Percentiles rank a stretch among this genome's conserved stretches.
phyloP scores from a whole-genome alignment of 441 rosid genomes.

The Monsonia emarginata region DNA sequence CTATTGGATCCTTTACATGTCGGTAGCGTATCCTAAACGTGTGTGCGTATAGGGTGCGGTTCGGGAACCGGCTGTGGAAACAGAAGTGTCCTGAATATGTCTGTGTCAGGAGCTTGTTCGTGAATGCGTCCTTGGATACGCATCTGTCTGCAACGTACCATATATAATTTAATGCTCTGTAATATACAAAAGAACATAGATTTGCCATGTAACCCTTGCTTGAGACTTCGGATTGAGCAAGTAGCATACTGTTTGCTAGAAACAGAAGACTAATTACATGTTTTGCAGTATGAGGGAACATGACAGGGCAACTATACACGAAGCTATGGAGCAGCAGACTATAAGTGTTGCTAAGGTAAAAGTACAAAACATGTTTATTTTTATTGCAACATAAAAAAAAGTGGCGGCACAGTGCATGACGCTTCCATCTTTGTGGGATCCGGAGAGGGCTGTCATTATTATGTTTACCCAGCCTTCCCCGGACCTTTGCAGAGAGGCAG shows the following conservation, averaged over 20 bases:
- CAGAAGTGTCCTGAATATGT: too few relatives aligned
- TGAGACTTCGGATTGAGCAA: not conserved
- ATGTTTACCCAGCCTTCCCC: not conserved
- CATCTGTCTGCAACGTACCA: too few relatives aligned
- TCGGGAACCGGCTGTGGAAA: too few relatives aligned
- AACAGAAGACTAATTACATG: not conserved
- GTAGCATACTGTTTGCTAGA: not conserved
- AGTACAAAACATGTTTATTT: constrained; percentile 24
- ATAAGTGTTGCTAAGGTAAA: constrained; percentile 90
- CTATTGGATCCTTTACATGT: too few relatives aligned
- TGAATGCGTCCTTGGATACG: too few relatives aligned
- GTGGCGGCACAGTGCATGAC: not conserved
- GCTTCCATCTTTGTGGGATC: not conserved
- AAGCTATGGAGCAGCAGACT: constrained; percentile 99
- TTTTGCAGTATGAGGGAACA: constrained; percentile 82
- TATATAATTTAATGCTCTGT: too few relatives aligned
- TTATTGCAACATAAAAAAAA: not conserved
- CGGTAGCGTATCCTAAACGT: too few relatives aligned
- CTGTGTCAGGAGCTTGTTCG: too few relatives aligned
- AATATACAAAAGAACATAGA: too few relatives aligned
- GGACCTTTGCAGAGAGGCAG: too few relatives aligned
- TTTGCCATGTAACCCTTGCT: not conserved
- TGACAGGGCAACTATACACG: constrained; percentile 95
- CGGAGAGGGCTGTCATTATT: not conserved
- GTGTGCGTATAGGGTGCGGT: too few relatives aligned